phyloP scores from a whole-genome alignment of 768 basidiomycete genomes.

The Pulveroboletus sp. region DNA sequence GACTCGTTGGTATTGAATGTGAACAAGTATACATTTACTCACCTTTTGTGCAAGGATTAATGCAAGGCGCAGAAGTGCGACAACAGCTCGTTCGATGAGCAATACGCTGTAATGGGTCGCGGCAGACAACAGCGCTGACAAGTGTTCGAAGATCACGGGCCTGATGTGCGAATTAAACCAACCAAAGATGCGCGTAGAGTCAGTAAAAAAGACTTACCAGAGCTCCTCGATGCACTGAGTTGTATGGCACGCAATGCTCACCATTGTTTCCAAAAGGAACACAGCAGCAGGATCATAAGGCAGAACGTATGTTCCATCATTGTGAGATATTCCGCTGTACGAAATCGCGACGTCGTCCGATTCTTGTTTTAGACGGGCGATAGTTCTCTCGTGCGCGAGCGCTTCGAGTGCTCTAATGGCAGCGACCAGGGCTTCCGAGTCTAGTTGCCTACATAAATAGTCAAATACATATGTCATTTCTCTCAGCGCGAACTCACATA shows the following conservation, averaged over 20 bases:
- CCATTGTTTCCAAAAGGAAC: slow-evolving; percentile 93
- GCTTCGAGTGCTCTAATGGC: slow-evolving; percentile 85
- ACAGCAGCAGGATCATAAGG: slow-evolving; percentile 96
- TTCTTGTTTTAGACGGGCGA: slow-evolving; percentile 71
- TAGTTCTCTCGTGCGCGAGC: slow-evolving; percentile 86
- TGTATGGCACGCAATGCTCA: slow-evolving; percentile 79
- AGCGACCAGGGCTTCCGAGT: slow-evolving; percentile 76
- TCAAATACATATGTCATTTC: slow-evolving; percentile 6
- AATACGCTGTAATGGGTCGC: slow-evolving; percentile 84
- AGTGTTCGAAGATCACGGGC: slow-evolving; percentile 93
- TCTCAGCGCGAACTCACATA: slow-evolving; percentile 54
- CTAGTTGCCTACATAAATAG: slow-evolving; percentile 60
- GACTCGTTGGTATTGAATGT: neutral
- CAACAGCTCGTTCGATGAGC: slow-evolving; percentile 91
- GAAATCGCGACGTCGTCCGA: slow-evolving; percentile 53
- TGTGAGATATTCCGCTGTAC: slow-evolving; percentile 30
- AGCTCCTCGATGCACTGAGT: slow-evolving; percentile 81
- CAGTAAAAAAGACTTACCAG: slow-evolving; percentile 56
- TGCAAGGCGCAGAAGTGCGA: slow-evolving; percentile 83
- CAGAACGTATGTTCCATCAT: slow-evolving; percentile 52
- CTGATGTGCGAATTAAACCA: slow-evolving; percentile 39
- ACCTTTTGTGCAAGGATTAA: slow-evolving; percentile 79
- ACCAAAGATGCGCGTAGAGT: neutral
- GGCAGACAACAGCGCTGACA: slow-evolving; percentile 74
- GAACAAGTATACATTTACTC: slow-evolving; percentile 17